Base-by-base conservation (phyloP, 2,329 filamentous ascomycete species). In the Aureobasidium musti region DNA sequence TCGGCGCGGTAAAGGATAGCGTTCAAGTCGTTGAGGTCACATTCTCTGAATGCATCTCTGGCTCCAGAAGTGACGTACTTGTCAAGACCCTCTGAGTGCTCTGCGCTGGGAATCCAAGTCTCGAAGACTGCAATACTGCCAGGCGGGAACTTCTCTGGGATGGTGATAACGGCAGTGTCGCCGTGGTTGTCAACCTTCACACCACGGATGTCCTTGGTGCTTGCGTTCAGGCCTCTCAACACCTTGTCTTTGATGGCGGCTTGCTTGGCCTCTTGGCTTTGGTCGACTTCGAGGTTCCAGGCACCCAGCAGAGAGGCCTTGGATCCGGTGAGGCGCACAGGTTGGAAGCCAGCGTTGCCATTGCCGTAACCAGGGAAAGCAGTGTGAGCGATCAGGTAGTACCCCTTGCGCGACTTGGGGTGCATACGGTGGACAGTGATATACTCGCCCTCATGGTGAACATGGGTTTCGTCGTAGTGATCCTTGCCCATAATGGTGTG, bases 401-500 rank as follows among this genome's bases (percentile, higher is more conserved):
- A 94, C 0, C 95, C 95, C 76, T 95, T 96, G 67, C 95, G 86
- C 1, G 91, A 96, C 74, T 91, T 88, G 0, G 94, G 95, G 74
- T 99, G 93, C 2, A 98, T 92, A 69, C 96, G 86, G 77, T 99
- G 95, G 7, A 99, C 92, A 0, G 95, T 99, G 73, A 99, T 90
- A 75, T 97, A 97, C 77, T 99, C 91, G 66, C 91, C 90, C 70
- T 98, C 93, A 75, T 99, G 95, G 74, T 99, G 94, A 63, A 99
- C 92, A 74, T 97, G 94, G 8, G 92, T 97, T 78, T 99, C 95
- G 66, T 93, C 89, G 74, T 96, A 99, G 23, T 90, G 91, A 70
- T 98, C 92, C 74, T 92, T 91, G 69, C 95, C 95, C 95, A 99
- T 98, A 69, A 93, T 84, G 8, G 89, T 92, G 77, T 99, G 96